A percentile compares a stretch with the other conserved stretches of the same genome.
Conservation (phyloP, 163 green algal genomes). For the Scenedesmus sp. region DNA sequence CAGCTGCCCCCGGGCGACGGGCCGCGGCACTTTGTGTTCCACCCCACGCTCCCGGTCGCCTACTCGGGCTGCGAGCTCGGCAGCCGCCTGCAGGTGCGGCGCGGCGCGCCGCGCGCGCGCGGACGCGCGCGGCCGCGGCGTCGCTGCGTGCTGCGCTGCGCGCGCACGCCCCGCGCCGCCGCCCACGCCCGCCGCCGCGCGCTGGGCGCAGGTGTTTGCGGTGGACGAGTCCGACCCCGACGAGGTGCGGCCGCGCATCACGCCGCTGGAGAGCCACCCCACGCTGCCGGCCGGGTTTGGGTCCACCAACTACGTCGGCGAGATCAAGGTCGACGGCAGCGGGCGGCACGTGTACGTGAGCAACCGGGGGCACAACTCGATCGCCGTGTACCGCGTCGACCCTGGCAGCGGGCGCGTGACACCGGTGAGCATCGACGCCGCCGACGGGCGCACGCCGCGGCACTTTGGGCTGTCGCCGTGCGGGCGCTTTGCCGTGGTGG, state of each 20-base stretch:
- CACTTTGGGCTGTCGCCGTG: slow-evolving; percentile 45
- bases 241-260: slow-evolving; percentile 41
- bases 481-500: slow-evolving; percentile 37
- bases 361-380: slow-evolving; percentile 50
- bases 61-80: slow-evolving; percentile 44
- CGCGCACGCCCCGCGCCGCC: too few species aligned
- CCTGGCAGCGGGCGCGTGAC: slow-evolving; percentile 14
- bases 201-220: slow-evolving; percentile 35
- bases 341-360: slow-evolving; percentile 45
- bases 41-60: slow-evolving; percentile 40
- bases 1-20: slow-evolving; percentile 33
- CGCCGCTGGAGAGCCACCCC: slow-evolving; percentile 26
- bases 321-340: slow-evolving; percentile 41
- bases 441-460: slow-evolving; percentile 15
- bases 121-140: too few species aligned
- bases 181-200: too few species aligned
- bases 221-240: slow-evolving; percentile 31
- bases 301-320: slow-evolving; percentile 41
- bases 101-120: too few species aligned
- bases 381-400: slow-evolving; percentile 43
- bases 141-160: too few species aligned
- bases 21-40: slow-evolving; percentile 48
- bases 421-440: slow-evolving; percentile 16
- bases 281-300: slow-evolving; percentile 35
- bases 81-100: slow-evolving; percentile 36